phyloP scores from a whole-genome alignment of 208 protist species.

The Phytomonas sp. region DNA sequence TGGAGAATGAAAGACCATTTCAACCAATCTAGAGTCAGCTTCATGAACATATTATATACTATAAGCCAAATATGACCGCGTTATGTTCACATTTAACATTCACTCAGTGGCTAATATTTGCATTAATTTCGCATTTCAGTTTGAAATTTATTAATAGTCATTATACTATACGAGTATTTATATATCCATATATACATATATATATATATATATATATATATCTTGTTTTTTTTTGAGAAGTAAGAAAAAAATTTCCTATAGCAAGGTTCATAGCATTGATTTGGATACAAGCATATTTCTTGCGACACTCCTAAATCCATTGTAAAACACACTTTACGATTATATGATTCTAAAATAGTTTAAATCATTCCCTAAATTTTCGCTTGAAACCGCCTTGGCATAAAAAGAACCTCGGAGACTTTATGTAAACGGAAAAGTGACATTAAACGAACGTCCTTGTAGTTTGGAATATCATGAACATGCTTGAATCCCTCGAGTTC shows the following conservation, averaged over 20 bases:
- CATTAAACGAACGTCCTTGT: neutral
- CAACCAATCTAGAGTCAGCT: neutral
- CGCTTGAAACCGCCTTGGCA: neutral
- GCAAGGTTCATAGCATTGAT: neutral
- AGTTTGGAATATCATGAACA: conserved; percentile 34
- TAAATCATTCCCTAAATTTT: neutral
- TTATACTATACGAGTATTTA: conserved; percentile 5
- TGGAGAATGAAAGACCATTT: neutral
- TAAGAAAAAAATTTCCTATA: neutral
- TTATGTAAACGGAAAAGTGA: conserved; percentile 2
- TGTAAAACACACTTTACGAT: neutral
- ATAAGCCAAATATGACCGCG: neutral
- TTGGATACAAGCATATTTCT: neutral
- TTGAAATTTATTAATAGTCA: conserved; percentile 1
- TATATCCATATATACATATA: conserved; percentile 4
- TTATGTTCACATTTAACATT: neutral
- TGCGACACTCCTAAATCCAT: neutral
- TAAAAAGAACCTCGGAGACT: neutral
- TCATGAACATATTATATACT: neutral
- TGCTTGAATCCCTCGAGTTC: conserved; percentile 50
- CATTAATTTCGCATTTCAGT: neutral
- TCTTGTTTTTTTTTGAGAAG: neutral
- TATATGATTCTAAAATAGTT: neutral
- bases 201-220: neutral
- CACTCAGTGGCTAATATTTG: neutral